phyloP scores from a whole-genome alignment of 2,329 filamentous ascomycete species.

The Botrytis cinerea region DNA sequence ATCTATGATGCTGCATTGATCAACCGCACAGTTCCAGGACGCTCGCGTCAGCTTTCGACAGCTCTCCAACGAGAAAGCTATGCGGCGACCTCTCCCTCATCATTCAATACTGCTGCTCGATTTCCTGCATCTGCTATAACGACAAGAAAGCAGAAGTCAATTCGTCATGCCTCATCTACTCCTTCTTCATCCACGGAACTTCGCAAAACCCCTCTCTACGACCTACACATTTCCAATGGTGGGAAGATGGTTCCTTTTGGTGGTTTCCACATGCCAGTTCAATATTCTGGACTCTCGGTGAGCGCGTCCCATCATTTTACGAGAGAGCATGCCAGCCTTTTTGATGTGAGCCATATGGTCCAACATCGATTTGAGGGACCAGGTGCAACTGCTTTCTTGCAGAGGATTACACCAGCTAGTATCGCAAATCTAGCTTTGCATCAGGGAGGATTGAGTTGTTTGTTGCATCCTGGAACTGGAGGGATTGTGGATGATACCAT shows the following conservation, averaged over 20 bases:
- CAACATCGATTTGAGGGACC: constrained; percentile 84
- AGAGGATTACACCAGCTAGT: constrained; percentile 78
- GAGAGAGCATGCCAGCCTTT: constrained; percentile 81
- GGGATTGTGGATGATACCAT: constrained; percentile 96
- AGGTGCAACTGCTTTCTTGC: constrained; percentile 77
- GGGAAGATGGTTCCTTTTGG: constrained; percentile 98
- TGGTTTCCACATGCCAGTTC: constrained; percentile 88
- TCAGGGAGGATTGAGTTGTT: constrained; percentile 78
- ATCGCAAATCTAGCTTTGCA: constrained; percentile 64
- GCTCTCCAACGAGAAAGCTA: constrained; percentile 30
- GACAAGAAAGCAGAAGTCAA: background rate
- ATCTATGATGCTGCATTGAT: constrained; percentile 29
- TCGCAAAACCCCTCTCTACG: constrained; percentile 72
- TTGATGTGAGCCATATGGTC: constrained; percentile 97
- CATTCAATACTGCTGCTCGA: constrained; percentile 20
- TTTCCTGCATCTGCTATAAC: constrained; percentile 13
- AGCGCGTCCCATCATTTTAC: constrained; percentile 89
- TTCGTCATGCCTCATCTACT: constrained; percentile 32
- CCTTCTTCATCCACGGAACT: constrained; percentile 41
- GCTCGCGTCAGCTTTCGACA: constrained; percentile 35
- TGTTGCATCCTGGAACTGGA: constrained; percentile 77
- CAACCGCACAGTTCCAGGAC: constrained; percentile 27
- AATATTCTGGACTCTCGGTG: constrained; percentile 77
- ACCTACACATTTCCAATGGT: constrained; percentile 74
- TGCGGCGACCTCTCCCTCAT: constrained; percentile 17